phyloP scores from a whole-genome alignment of 2,329 filamentous ascomycete genomes.

The Trichophyton rubrum region DNA sequence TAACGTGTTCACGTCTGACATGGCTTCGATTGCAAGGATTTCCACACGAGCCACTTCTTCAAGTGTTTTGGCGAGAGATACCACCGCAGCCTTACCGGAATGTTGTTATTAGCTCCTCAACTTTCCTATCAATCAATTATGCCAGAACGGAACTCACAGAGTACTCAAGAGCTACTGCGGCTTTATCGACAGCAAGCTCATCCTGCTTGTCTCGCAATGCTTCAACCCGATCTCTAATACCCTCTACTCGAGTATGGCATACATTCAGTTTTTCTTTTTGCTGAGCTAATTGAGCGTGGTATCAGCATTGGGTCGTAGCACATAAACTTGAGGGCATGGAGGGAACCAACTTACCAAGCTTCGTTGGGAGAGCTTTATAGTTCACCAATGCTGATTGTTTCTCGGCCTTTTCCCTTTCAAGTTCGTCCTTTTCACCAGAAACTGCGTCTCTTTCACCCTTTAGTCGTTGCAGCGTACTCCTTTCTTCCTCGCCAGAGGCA shows the following conservation, averaged over 20 bases:
- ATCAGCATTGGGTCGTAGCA: slow-evolving; percentile 17
- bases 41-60: slow-evolving; percentile 56
- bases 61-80: slow-evolving; percentile 49
- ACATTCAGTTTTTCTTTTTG: slow-evolving; percentile 36
- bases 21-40: slow-evolving; percentile 62
- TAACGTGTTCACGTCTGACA: slow-evolving; percentile 65
- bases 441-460: slow-evolving; percentile 16
- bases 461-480: slow-evolving; percentile 15
- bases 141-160: slow-evolving; percentile 33
- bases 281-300: slow-evolving; percentile 21
- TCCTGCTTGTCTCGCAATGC: slow-evolving; percentile 46
- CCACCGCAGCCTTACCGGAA: slow-evolving; percentile 30
- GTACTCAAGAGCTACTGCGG: slow-evolving; percentile 44
- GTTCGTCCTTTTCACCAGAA: slow-evolving; percentile 27
- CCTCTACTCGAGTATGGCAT: slow-evolving; percentile 28
- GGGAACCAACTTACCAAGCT: slow-evolving; percentile 47
- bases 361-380: slow-evolving; percentile 56
- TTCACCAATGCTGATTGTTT: slow-evolving; percentile 54
- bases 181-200: slow-evolving; percentile 43
- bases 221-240: slow-evolving; percentile 37
- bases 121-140: neutral
- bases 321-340: slow-evolving; percentile 4
- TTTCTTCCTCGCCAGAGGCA: slow-evolving; percentile 22
- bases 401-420: slow-evolving; percentile 49
- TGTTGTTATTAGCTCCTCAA: neutral